Evolutionary conservation across 345 rosid species (phyloP), one percentile per base, ranked within the genome.

Genomic region (Adansonia digitata): DNA sequence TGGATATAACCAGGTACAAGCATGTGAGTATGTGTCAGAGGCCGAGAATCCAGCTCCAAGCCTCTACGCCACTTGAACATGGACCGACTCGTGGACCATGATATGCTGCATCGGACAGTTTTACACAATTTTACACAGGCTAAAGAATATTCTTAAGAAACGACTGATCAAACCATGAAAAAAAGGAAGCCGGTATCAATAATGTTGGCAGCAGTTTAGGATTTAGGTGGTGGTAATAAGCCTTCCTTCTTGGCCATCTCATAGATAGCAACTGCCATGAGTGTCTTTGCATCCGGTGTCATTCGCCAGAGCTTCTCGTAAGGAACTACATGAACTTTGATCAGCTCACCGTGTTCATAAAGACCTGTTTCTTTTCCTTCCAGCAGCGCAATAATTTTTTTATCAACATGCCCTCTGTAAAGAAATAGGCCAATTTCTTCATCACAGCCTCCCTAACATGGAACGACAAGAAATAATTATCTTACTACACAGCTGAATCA

Each of bases 351-450:
- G 5, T 85, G 91, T 31, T 88, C 89, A 1, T 40, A 87, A 27
- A 88, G 91, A 43, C 98, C 97, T 17, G 94, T 80, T 84, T 91
- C 90, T 84, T 87, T 92, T 17, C 97, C 98, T 88, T 89, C 93
- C 56, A 94, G 82, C 65, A 87, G 88, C 39, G 56, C 80, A 78
- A 90, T 87, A 13, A 81, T 75, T 67, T 88, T 93, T 75, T 82
- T 80, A 39, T 81, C 86, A n/a, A 94, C 92, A 68, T 66, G 9
- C 40, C 84, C 85, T 88, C 82, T 86, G 77, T 88, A 92, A 12
- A 92, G 83, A 80, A 91, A 91, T 78, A 94, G 57, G 59, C 95
- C 80, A 55, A 94, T 71, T 82, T 90, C 97, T 85, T 94, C 97
- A 66, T 94, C 97, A n/a, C 97, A 90, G 26, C 97, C 97, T 78